phyloP scores from a whole-genome alignment of 768 basidiomycete species.

The Tricholoma terreum region DNA sequence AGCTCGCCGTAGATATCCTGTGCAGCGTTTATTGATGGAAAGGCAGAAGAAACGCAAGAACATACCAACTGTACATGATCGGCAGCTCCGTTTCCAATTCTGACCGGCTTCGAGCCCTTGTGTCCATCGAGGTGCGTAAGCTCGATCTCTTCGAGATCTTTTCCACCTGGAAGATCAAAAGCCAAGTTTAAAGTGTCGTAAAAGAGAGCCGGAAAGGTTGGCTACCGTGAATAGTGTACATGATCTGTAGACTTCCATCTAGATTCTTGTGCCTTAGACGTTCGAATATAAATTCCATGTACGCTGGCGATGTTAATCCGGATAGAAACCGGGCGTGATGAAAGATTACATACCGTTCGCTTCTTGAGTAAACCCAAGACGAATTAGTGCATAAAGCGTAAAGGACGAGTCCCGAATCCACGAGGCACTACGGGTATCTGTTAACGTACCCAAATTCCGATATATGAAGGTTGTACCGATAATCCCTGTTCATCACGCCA shows the following conservation, averaged over 20 bases:
- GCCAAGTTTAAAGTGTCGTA: not conserved
- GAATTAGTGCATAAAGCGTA: constrained; percentile 90
- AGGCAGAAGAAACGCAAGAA: constrained; percentile 10
- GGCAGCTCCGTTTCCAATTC: constrained; percentile 95
- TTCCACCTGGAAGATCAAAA: constrained; percentile 44
- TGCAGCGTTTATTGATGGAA: constrained; percentile 3
- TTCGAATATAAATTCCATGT: constrained; percentile 89
- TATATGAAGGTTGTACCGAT: constrained; percentile 41
- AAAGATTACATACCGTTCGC: constrained; percentile 61
- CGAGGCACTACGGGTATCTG: constrained; percentile 48
- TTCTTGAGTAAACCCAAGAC: constrained; percentile 92
- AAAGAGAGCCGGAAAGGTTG: not conserved
- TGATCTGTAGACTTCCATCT: constrained; percentile 92
- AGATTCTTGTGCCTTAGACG: constrained; percentile 79
- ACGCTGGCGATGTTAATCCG: constrained; percentile 44
- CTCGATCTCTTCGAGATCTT: constrained; percentile 83
- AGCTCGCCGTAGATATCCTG: constrained; percentile 97
- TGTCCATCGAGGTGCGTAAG: constrained; percentile 86
- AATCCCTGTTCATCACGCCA: constrained; percentile 48
- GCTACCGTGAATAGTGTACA: constrained; percentile 93
- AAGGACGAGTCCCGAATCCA: constrained; percentile 98
- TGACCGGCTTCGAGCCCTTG: constrained; percentile 79
- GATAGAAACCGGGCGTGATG: not conserved
- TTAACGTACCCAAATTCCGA: not conserved
- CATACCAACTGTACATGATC: constrained; percentile 85